Evolutionary conservation across 1,284 basidiomycete genomes (phyloP).

Genomic region (Leccinum idahoense): DNA sequence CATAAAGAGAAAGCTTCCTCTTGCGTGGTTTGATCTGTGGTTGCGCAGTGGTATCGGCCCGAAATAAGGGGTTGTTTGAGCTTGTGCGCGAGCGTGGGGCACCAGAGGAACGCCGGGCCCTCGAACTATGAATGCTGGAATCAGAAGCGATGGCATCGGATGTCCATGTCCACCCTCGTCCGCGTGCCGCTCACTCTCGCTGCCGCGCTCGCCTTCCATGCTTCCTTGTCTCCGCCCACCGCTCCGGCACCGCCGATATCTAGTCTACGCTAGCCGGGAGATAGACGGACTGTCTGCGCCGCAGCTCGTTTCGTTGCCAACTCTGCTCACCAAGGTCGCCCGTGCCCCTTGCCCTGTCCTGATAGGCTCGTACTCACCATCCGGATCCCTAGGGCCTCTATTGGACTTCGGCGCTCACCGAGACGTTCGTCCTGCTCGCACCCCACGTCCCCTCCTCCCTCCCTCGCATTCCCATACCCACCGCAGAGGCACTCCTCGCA

Average conservation of each 20-base stretch:
- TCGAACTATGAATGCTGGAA: conserved; percentile 3
- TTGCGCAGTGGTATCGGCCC: conserved; percentile 8
- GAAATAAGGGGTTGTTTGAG: conserved; percentile 14
- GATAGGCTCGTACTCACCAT: background rate
- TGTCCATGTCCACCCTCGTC: conserved; percentile 7
- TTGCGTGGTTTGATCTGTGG: conserved; percentile 14
- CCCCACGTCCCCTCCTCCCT: conserved; percentile 3
- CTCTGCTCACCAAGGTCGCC: conserved; percentile 15
- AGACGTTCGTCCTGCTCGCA: conserved; percentile 9
- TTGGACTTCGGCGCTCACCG: conserved; percentile 17
- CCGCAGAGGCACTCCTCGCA: background rate
- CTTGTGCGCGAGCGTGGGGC: conserved; percentile 40
- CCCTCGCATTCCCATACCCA: background rate
- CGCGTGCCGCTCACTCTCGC: conserved; percentile 18
- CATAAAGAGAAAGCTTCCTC: conserved; percentile 25
- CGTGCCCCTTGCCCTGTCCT: background rate
- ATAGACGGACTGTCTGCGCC: background rate
- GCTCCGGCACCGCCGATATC: background rate
- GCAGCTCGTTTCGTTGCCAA: conserved; percentile 7
- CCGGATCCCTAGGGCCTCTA: conserved; percentile 18
- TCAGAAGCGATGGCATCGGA: conserved; percentile 10
- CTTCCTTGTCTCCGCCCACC: conserved; percentile 14
- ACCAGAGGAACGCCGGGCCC: conserved; percentile 1
- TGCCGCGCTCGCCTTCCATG: conserved; percentile 21
- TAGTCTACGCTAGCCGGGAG: background rate